Evolutionary conservation across 768 basidiomycete genomes (phyloP).

Genomic region (Leccinum boreale): DNA sequence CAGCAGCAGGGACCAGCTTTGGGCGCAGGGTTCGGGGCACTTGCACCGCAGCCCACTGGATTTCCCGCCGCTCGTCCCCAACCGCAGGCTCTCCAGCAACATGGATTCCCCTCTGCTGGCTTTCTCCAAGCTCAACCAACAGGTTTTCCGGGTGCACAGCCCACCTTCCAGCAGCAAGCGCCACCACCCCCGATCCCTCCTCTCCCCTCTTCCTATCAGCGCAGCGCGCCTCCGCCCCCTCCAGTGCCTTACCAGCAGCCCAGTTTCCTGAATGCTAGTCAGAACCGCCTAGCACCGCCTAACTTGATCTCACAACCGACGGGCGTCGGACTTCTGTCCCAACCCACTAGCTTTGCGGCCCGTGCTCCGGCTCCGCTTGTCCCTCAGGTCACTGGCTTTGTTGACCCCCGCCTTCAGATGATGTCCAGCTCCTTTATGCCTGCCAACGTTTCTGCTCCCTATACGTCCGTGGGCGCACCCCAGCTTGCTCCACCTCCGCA

Average conservation of each 20-base stretch:
- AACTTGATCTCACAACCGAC: conserved; percentile 21
- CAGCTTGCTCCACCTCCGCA: conserved; percentile 58
- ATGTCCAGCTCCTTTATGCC: conserved; percentile 96
- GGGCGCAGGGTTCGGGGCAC: conserved; percentile 34
- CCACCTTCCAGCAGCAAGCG: conserved; percentile 34
- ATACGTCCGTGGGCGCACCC: conserved; percentile 56
- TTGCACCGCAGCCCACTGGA: conserved; percentile 64
- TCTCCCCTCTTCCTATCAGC: conserved; percentile 60
- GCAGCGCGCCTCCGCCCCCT: conserved; percentile 39
- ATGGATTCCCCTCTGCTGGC: conserved; percentile 39
- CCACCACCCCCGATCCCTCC: conserved; percentile 61
- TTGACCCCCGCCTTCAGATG: conserved; percentile 82
- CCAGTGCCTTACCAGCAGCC: conserved; percentile 38
- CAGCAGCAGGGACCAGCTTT: conserved; percentile 26
- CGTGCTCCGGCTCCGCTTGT: conserved; percentile 46
- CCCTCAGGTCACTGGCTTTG: conserved; percentile 74
- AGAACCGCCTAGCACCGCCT: conserved; percentile 33
- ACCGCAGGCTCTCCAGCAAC: conserved; percentile 41
- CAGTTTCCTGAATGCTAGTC: conserved; percentile 57
- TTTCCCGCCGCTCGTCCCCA: conserved; percentile 35
- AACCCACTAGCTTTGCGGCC: conserved; percentile 48
- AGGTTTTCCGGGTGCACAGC: conserved; percentile 35
- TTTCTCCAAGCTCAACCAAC: conserved; percentile 54
- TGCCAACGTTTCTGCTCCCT: conserved; percentile 56
- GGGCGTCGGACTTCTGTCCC: conserved; percentile 24